Evolutionary conservation across 2,329 filamentous ascomycete species (phyloP).

Genomic region (Ceratocystis eucalypticola): DNA sequence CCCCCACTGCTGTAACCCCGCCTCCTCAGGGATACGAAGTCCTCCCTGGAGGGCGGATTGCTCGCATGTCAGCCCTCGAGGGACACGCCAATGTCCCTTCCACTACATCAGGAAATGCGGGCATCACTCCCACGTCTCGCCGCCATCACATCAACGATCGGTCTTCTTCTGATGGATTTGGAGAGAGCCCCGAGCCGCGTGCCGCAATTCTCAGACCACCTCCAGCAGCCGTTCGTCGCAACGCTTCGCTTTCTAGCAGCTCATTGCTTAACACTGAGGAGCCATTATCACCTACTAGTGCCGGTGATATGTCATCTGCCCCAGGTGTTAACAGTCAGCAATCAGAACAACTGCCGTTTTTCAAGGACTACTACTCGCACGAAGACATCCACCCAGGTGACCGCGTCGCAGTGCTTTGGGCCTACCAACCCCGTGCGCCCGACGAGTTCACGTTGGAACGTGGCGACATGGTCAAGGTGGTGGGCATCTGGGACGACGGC

Average conservation of each 20-base stretch:
- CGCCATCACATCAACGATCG: conserved; percentile 37
- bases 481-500: conserved; percentile 98
- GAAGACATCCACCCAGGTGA: conserved; percentile 91
- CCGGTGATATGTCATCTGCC: conserved; percentile 66
- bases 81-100: conserved; percentile 51
- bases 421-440: conserved; percentile 82
- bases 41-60: conserved; percentile 75
- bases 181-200: conserved; percentile 57
- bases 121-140: conserved; percentile 16
- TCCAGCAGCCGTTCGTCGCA: conserved; percentile 49
- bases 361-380: conserved; percentile 97
- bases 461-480: conserved; percentile 94
- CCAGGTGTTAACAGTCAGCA: conserved; percentile 74
- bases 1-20: conserved; percentile 15
- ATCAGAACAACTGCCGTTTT: conserved; percentile 88
- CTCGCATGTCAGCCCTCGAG: conserved; percentile 90
- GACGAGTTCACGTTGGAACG: conserved; percentile 90
- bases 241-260: conserved; percentile 78
- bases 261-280: conserved; percentile 61
- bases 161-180: conserved; percentile 60
- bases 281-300: conserved; percentile 60
- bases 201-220: conserved; percentile 40
- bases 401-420: conserved; percentile 84
- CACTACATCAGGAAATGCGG: conserved; percentile 12
- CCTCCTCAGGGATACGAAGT: conserved; percentile 51